Percentiles rank a stretch among this genome's conserved stretches.
These are phyloP conservation scores for Dillenia suffruticosa DNA, from an alignment of 164 flowering plant genomes.

Conservation along the genomic window DNA sequence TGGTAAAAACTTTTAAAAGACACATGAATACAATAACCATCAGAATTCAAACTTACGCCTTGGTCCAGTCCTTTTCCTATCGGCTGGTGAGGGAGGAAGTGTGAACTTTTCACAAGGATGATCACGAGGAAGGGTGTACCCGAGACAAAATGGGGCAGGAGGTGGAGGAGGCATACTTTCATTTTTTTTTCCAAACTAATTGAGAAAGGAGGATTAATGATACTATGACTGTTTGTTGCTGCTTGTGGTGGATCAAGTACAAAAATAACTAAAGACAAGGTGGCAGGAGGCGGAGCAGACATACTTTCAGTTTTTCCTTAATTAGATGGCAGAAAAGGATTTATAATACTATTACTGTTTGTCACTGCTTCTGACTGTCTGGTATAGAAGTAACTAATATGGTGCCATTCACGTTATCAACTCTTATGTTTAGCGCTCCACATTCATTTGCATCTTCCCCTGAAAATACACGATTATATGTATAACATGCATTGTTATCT, in stretches of 20 bases:
- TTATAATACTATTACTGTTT: constrained; percentile 2
- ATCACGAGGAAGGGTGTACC: constrained; percentile 10
- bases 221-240: background rate
- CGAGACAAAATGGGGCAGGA: background rate
- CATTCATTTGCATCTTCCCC: too few relatives aligned
- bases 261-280: constrained; percentile 7
- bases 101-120: constrained; percentile 70
- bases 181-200: constrained; percentile 8
- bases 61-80: constrained; percentile 70
- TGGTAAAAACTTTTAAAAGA: background rate
- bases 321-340: constrained; percentile 9
- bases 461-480: too few relatives aligned
- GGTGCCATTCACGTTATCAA: too few relatives aligned
- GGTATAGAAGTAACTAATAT: background rate
- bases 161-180: constrained; percentile 17
- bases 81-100: constrained; percentile 76
- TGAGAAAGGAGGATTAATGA: constrained; percentile 8
- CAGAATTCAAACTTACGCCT: constrained; percentile 64
- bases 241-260: constrained; percentile 1
- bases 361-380: background rate
- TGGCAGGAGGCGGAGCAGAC: constrained; percentile 14
- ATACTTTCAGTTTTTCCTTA: constrained; percentile 9
- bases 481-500: too few relatives aligned
- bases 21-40: constrained; percentile 3
- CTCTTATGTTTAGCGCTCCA: too few relatives aligned